These are phyloP conservation scores for Sporopachydermia lactativora DNA, from an alignment of 805 yeast species.

Conservation along the genomic window DNA sequence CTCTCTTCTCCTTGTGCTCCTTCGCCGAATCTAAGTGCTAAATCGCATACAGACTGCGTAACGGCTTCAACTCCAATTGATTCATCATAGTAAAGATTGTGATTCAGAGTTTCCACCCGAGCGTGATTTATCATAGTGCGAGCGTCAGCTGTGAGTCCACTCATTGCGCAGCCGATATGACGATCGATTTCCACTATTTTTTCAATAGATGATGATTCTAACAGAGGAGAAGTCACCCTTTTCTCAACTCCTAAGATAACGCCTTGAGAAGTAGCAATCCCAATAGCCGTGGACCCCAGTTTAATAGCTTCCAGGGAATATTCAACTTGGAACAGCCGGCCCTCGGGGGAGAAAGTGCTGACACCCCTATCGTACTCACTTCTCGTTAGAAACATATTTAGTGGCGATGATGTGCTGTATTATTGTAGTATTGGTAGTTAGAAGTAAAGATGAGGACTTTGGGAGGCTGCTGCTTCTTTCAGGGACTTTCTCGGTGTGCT, in stretches of 20 bases:
- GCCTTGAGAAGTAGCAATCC: constrained; percentile 90
- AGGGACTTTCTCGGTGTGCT: no score
- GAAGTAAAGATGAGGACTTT: no score
- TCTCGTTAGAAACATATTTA: constrained; percentile 88
- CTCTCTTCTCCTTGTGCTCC: constrained; percentile 94
- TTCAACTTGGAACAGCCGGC: constrained; percentile 95
- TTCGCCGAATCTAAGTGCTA: constrained; percentile 93
- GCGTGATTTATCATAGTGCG: constrained; percentile 98
- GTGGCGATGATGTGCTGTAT: no score
- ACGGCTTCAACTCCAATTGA: constrained; percentile 83
- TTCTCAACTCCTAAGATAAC: constrained; percentile 95
- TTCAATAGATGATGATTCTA: constrained; percentile 89
- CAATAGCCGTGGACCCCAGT: constrained; percentile 95
- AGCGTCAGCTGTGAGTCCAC: constrained; percentile 97
- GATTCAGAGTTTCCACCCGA: constrained; percentile 61
- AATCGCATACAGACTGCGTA: constrained; percentile 93
- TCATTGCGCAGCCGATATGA: constrained; percentile 97
- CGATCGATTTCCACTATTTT: constrained; percentile 89
- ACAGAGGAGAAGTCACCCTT: constrained; percentile 81
- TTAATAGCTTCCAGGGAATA: constrained; percentile 96
- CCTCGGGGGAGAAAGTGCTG: constrained; percentile 97
- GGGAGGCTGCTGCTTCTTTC: no score
- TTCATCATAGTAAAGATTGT: constrained; percentile 82
- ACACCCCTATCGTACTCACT: constrained; percentile 99
- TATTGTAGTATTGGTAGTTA: no score